Percentiles rank a stretch among this genome's conserved stretches.
phyloP scores from a whole-genome alignment of 805 yeast genomes.

The Candida caryicola region DNA sequence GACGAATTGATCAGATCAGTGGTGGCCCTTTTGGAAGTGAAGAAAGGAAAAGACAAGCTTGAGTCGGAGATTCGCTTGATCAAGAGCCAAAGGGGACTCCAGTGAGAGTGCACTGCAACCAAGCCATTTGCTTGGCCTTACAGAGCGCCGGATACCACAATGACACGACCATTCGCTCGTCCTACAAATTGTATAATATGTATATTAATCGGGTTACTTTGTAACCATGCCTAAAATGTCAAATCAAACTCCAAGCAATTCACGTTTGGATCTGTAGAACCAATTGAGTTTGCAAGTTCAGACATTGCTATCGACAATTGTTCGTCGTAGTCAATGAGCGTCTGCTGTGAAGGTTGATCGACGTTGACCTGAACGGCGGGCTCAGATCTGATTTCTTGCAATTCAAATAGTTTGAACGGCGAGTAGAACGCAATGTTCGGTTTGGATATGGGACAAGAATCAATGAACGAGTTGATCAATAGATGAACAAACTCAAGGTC shows the following conservation, averaged over 20 bases:
- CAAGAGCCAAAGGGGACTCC: conserved; percentile 40
- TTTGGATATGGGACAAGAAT: not conserved
- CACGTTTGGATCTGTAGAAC: not conserved
- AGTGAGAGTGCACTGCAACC: conserved; percentile 9
- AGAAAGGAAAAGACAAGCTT: conserved; percentile 81
- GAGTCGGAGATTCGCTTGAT: conserved; percentile 64
- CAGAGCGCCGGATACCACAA: no score
- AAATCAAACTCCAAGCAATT: not conserved
- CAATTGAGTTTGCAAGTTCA: not conserved
- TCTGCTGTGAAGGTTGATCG: not conserved
- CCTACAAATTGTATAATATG: not conserved
- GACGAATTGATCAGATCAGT: conserved; percentile 72
- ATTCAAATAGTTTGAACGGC: conserved; percentile 7
- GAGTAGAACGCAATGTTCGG: conserved; percentile 5
- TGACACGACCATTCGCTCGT: no score
- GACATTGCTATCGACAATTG: not conserved
- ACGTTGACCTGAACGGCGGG: not conserved
- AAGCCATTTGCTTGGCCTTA: no score
- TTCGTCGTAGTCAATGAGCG: not conserved
- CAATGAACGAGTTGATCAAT: conserved; percentile 3
- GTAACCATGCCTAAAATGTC: not conserved
- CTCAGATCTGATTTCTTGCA: conserved; percentile 7
- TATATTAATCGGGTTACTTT: no score
- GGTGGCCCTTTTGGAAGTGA: conserved; percentile 72
- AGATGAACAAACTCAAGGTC: conserved; percentile 20